Conservation (phyloP, 2,329 filamentous ascomycete species). For the Diaporthe sp. region DNA sequence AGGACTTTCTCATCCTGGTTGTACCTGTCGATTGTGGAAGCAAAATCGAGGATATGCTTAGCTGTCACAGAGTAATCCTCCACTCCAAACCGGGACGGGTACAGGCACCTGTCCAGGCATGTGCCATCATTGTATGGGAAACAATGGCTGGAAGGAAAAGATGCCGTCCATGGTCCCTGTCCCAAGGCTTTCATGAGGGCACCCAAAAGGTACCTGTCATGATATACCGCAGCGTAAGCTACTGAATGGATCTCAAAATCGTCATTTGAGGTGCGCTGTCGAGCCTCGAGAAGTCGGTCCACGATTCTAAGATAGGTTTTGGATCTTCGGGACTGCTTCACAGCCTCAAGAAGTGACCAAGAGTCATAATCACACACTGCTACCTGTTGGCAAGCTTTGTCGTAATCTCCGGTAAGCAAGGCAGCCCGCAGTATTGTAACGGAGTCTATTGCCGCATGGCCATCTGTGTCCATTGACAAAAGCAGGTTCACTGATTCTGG, state of each 20-base stretch:
- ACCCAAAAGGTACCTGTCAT: background rate
- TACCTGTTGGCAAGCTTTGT: background rate
- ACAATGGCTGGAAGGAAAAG: no score
- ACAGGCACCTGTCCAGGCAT: no score
- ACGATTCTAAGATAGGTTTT: background rate
- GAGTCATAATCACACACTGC: background rate
- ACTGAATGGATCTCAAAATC: background rate
- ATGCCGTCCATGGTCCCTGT: background rate
- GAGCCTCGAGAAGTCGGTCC: background rate
- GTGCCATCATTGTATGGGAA: no score
- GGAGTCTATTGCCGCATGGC: background rate
- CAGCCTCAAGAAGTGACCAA: background rate
- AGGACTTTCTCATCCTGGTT: background rate
- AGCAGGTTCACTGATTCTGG: background rate
- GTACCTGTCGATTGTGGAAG: accelerated
- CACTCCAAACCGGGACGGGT: no score
- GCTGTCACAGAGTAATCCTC: no score
- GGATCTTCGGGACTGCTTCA: background rate
- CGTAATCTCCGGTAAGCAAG: background rate
- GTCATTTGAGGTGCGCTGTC: background rate
- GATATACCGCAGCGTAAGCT: background rate
- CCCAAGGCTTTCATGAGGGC: background rate
- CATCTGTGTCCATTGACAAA: background rate
- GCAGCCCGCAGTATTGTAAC: background rate
- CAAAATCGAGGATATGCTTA: background rate